phyloP scores from a whole-genome alignment of 2,329 filamentous ascomycete genomes.

The Stenocarpella maydis region DNA sequence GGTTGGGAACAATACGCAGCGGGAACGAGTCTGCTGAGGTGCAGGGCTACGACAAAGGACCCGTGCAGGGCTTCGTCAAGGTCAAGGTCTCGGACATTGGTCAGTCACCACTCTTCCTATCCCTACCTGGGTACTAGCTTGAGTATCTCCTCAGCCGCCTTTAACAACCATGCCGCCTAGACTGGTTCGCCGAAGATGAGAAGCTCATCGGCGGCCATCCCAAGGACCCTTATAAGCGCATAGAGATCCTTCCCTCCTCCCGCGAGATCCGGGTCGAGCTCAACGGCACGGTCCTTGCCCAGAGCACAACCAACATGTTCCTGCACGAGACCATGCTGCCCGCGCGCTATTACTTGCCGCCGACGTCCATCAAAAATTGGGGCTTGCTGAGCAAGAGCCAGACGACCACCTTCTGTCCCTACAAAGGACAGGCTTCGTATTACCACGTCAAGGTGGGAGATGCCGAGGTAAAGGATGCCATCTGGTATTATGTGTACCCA shows the following conservation, averaged over 20 bases:
- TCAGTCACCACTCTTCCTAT: constrained; percentile 23
- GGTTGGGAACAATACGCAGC: constrained; percentile 36
- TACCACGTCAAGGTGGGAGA: constrained; percentile 61
- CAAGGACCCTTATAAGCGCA: constrained; percentile 72
- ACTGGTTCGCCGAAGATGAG: constrained; percentile 51
- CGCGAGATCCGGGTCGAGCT: constrained; percentile 61
- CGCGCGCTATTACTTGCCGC: constrained; percentile 66
- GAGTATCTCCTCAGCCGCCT: no score
- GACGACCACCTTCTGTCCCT: constrained; percentile 68
- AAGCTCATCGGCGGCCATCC: constrained; percentile 58
- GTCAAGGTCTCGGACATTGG: constrained; percentile 33
- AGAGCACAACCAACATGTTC: constrained; percentile 57
- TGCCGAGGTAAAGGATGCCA: constrained; percentile 54
- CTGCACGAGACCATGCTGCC: constrained; percentile 68
- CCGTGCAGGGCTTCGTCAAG: constrained; percentile 38
- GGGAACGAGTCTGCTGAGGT: constrained; percentile 38
- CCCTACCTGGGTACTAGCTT: constrained; percentile 18
- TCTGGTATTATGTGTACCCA: constrained; percentile 71
- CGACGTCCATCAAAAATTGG: constrained; percentile 55
- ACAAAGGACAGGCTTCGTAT: constrained; percentile 72
- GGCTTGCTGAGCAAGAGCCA: constrained; percentile 56
- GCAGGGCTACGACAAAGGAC: constrained; percentile 32
- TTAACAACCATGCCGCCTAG: constrained; percentile 32
- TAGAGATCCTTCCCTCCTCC: constrained; percentile 66
- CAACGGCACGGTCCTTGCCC: constrained; percentile 56